Conservation (phyloP, 768 basidiomycete species). For the Obba rivulosa region DNA sequence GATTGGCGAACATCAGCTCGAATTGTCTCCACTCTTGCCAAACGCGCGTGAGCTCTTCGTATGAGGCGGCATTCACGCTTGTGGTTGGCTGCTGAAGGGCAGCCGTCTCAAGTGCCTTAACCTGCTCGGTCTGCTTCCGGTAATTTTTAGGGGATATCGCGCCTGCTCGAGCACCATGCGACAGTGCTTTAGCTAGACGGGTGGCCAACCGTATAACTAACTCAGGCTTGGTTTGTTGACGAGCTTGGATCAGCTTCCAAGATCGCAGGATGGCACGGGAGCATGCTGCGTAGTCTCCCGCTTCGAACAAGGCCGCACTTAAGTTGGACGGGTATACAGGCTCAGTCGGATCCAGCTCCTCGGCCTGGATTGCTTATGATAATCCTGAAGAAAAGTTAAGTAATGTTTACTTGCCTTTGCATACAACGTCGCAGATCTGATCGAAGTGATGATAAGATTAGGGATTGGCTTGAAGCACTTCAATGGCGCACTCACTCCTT, state of each 20-base stretch:
- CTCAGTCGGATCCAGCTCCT: too few species aligned
- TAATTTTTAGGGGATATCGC: not conserved
- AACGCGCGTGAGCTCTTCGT: not conserved
- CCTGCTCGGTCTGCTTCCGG: not conserved
- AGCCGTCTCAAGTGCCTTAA: not conserved
- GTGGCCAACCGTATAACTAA: not conserved
- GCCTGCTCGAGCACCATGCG: constrained; percentile 1
- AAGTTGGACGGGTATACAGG: constrained; percentile 18
- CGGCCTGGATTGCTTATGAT: too few species aligned
- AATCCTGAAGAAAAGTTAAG: too few species aligned
- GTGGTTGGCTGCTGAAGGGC: not conserved
- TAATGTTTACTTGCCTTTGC: too few species aligned
- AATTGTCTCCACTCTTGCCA: constrained; percentile 12
- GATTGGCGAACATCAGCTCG: not conserved
- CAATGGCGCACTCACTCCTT: too few species aligned
- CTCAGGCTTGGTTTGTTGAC: too few species aligned
- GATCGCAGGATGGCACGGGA: constrained; percentile 12
- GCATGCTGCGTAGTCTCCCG: constrained; percentile 11
- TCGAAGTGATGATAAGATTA: too few species aligned
- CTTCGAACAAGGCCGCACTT: constrained; percentile 18
- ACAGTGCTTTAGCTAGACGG: constrained; percentile 1
- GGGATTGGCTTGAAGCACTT: too few species aligned
- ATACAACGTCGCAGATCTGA: too few species aligned
- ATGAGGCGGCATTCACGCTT: not conserved
- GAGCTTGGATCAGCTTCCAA: constrained; percentile 4